Conservation (phyloP, 192 early-diverging fungal genomes). For the Coemansia sp. region DNA sequence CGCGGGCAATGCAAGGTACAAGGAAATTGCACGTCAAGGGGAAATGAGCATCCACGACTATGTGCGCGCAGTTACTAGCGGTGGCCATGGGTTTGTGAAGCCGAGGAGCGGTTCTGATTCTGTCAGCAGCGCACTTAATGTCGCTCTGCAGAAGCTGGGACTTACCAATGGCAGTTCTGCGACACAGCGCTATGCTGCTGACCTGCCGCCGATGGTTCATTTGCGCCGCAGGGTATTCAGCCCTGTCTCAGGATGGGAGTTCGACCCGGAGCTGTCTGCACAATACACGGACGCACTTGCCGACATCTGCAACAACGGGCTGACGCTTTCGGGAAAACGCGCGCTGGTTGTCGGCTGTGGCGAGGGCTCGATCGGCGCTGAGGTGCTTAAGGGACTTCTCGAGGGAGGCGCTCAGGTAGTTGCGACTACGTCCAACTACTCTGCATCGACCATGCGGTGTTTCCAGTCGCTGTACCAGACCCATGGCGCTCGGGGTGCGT, state of each 20-base stretch:
- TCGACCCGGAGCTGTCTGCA: constrained; percentile 68
- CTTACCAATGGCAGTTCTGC: background rate
- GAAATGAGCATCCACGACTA: constrained; percentile 26
- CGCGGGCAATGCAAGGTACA: constrained; percentile 16
- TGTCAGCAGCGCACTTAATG: constrained; percentile 11
- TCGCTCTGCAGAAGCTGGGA: constrained; percentile 27
- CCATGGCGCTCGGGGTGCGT: constrained; percentile 85
- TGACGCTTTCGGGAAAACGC: constrained; percentile 76
- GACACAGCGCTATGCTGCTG: background rate
- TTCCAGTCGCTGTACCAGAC: constrained; percentile 87
- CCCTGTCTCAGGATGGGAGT: constrained; percentile 61
- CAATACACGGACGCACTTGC: constrained; percentile 71
- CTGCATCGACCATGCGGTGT: constrained; percentile 75
- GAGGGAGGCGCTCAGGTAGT: constrained; percentile 86
- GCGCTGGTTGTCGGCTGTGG: constrained; percentile 91
- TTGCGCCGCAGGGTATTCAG: constrained; percentile 65
- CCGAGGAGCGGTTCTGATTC: background rate
- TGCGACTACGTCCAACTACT: constrained; percentile 92
- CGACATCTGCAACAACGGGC: constrained; percentile 77
- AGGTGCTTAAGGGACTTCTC: constrained; percentile 84
- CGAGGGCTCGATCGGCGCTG: constrained; percentile 88
- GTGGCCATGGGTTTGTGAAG: background rate
- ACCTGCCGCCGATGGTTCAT: constrained; percentile 66
- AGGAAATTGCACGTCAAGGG: constrained; percentile 19
- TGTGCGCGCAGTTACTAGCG: constrained; percentile 12